Percentiles rank a stretch among this genome's conserved stretches.
phyloP scores from a whole-genome alignment of 352 stramenopile genomes.

The Globisporangium nodosum region DNA sequence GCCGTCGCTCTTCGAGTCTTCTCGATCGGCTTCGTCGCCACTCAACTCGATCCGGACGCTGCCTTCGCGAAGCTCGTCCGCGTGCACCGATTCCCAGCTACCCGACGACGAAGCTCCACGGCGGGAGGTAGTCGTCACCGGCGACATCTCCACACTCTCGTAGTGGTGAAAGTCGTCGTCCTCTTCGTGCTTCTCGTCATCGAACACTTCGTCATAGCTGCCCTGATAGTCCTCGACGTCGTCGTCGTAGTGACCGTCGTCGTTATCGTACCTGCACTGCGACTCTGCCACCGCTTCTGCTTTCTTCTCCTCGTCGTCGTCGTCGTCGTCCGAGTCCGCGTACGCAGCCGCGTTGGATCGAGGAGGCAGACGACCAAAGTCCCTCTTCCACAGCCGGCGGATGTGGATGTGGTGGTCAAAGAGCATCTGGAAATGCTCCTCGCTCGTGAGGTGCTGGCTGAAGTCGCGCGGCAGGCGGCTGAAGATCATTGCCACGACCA shows the following conservation, averaged over 20 bases:
- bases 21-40: conserved; percentile 10
- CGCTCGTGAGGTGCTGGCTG: conserved; percentile 35
- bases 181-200: conserved; percentile 9
- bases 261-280: background rate
- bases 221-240: conserved; percentile 4
- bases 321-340: conserved; percentile 5
- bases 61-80: conserved; percentile 1
- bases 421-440: conserved; percentile 71
- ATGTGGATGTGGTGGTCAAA: conserved; percentile 80
- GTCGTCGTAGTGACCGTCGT: conserved; percentile 10
- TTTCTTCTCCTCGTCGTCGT: conserved; percentile 14
- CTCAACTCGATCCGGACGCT: background rate
- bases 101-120: conserved; percentile 9
- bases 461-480: conserved; percentile 71
- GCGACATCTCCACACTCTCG: conserved; percentile 6
- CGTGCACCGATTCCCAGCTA: conserved; percentile 28
- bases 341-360: conserved; percentile 9
- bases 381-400: conserved; percentile 72
- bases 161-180: conserved; percentile 9
- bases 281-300: background rate
- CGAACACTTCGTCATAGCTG: conserved; percentile 1
- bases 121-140: background rate
- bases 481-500: conserved; percentile 85
- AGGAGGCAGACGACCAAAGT: conserved; percentile 71
- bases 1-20: conserved; percentile 27